Conservation (phyloP, 805 yeast genomes). For the Millerozyma miso region DNA sequence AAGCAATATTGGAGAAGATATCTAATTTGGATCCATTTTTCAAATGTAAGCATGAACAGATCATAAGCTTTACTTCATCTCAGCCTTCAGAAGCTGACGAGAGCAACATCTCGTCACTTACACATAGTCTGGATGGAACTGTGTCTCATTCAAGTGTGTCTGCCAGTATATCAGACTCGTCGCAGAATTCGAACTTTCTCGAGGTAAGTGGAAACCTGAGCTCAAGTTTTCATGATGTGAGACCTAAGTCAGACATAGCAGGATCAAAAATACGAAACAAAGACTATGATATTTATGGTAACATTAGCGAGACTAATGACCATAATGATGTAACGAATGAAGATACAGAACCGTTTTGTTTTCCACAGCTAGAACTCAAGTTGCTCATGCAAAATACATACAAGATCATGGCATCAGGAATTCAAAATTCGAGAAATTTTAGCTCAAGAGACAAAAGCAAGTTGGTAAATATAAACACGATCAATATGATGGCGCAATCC, state of each 20-base stretch:
- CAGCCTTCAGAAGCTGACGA: neutral
- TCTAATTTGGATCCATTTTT: conserved; percentile 13
- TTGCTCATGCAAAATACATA: conserved; percentile 30
- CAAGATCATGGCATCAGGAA: conserved; percentile 16
- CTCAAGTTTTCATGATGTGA: neutral
- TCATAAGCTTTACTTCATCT: neutral
- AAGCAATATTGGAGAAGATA: conserved; percentile 14
- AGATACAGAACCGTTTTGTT: neutral
- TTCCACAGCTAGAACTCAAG: conserved; percentile 15
- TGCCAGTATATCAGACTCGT: neutral
- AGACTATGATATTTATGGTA: conserved; percentile 18
- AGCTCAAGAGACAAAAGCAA: conserved; percentile 6
- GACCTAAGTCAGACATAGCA: neutral
- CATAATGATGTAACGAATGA: neutral
- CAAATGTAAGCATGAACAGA: conserved; percentile 5
- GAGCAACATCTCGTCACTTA: neutral
- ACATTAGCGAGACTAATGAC: conserved; percentile 18
- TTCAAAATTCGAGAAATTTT: neutral
- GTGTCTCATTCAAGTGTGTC: neutral
- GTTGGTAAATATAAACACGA: neutral
- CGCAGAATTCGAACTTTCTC: neutral
- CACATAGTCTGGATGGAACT: neutral
- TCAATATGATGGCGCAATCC: conserved; percentile 12
- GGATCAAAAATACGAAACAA: neutral
- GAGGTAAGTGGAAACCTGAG: neutral